phyloP scores from a whole-genome alignment of 768 basidiomycete genomes.

The Hygrophorus pudorinus region DNA sequence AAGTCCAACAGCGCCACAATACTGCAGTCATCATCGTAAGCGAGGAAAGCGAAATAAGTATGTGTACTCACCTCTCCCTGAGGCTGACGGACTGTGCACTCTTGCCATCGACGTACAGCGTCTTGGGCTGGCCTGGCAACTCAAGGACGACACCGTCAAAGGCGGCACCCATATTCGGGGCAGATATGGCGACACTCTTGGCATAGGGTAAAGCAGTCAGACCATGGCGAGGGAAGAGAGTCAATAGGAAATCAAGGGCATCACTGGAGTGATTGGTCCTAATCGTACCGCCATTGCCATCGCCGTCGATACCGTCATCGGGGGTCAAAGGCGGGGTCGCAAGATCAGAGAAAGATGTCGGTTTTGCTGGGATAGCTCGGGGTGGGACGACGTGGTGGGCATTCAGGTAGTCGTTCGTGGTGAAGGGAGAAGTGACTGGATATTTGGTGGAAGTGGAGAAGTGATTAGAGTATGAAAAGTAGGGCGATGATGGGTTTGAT shows the following conservation, averaged over 20 bases:
- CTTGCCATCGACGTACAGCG: slow-evolving; percentile 80
- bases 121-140: slow-evolving; percentile 59
- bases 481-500: slow-evolving; percentile 10
- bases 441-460: slow-evolving; percentile 9
- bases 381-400: not conserved
- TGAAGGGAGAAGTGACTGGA: slow-evolving; percentile 4
- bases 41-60: slow-evolving; percentile 4
- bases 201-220: slow-evolving; percentile 60
- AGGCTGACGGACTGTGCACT: slow-evolving; percentile 70
- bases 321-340: slow-evolving; percentile 76
- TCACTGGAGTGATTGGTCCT: slow-evolving; percentile 39
- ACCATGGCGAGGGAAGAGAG: slow-evolving; percentile 67
- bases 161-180: slow-evolving; percentile 53
- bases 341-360: slow-evolving; percentile 28
- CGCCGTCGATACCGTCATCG: slow-evolving; percentile 46
- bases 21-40: slow-evolving; percentile 26
- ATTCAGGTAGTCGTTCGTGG: not conserved
- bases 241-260: slow-evolving; percentile 70
- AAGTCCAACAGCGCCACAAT: slow-evolving; percentile 82
- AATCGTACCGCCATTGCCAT: slow-evolving; percentile 27
- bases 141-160: slow-evolving; percentile 78
- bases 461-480: slow-evolving; percentile 11
- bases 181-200: slow-evolving; percentile 63
- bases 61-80: slow-evolving; percentile 71
- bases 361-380: slow-evolving; percentile 2